Base-by-base conservation (phyloP, 1,139 yeast genomes). In the Hanseniaspora sp. region DNA sequence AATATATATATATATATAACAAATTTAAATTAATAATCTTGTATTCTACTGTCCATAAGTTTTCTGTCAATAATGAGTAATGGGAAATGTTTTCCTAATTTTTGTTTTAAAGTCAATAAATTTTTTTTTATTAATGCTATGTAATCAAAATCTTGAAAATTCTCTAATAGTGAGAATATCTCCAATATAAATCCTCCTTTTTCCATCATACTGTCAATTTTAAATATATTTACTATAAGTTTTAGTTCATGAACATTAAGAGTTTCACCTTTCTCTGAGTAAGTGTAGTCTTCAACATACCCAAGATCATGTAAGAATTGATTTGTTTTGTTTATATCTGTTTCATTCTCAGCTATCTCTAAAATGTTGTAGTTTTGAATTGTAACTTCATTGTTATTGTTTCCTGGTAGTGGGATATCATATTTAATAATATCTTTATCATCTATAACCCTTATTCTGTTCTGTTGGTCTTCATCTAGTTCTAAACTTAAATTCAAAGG, bases 321-420 rank as follows among this genome's bases (percentile, higher is more conserved):
- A 31, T 67, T 66, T 41, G 33, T 48, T 6, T 47, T 31, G 7
- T 28, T 13, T 9, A 63, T 64, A 55, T 59, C 69, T 56, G 63
- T 70, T 58, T 67, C 69, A 61, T 59, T 61, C 51, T 66, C 67
- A 8, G 62, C 58, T 1, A 64, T 59, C 1, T 83, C 78, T 35
- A 90, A 75, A 62, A 83, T 87, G 59, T 82, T 75, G 13, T 86
- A 75, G 15, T 86, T 78, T 64, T 87, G 96, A 9, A 76, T 81
- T 48, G 72, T 76, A 58, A 75, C 82, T 69, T 76, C 76, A 63
- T 78, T 78, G 47, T 58, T 62, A 58, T 76, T 85, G 58, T 76
- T 85, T 8, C 96, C 96, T 4, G 95, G 95, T 37, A 85, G 82
- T 0, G 96, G 96, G 15, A 87, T 83, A 68, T 88, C 96, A 8